Base-by-base conservation (phyloP, 306 rosid species). In the Senna siamea region DNA sequence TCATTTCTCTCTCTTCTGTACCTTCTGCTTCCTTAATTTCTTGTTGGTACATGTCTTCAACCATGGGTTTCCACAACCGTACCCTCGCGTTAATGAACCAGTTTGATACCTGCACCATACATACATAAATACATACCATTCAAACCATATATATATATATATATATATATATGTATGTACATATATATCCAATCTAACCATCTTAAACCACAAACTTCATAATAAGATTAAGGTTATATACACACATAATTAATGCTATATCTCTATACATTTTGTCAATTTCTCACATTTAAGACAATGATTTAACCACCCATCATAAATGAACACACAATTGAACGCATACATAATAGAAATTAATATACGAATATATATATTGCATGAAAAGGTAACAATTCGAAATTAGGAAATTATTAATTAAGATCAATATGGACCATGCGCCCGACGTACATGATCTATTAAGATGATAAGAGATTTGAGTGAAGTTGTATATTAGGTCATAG, bases 41-140 rank as follows among this genome's bases (percentile, higher is more conserved):
- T 85, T 92, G 96, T 74, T 95, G 98, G 81, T 95, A 95, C 99
- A 95, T 95, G 54, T 95, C 98, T 81, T 95, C 99, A 63, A 95
- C 99, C 99, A 95, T 95, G 78, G 99, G 99, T 88, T 95, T 95
- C 99, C 99, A 95, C 99, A 95, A 87, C 71, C 99, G 83, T 66
- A 95, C 99, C 87, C 99, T 92, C 19, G 99, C 99, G 89, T 95
- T 95, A 34, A 95, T 95, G 93, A 95, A 95, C 99, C 99, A 95
- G 74, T 95, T 95, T 79, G 99, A 95, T 32, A 95, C 99, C 99
- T 95, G 83, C 47, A 38, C 41, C 32, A 9, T 11, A 12, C 37
- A 12, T 6, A 41, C 47, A n/a, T n/a, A n/a, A n/a, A n/a, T n/a
- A n/a, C n/a, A n/a, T n/a, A n/a, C n/a, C n/a, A n/a, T 51, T 70